Percentiles rank a stretch among this genome's conserved stretches.
These are phyloP conservation scores for Dimocarpus longan DNA, from an alignment of 345 rosid genomes.

Conservation along the genomic window DNA sequence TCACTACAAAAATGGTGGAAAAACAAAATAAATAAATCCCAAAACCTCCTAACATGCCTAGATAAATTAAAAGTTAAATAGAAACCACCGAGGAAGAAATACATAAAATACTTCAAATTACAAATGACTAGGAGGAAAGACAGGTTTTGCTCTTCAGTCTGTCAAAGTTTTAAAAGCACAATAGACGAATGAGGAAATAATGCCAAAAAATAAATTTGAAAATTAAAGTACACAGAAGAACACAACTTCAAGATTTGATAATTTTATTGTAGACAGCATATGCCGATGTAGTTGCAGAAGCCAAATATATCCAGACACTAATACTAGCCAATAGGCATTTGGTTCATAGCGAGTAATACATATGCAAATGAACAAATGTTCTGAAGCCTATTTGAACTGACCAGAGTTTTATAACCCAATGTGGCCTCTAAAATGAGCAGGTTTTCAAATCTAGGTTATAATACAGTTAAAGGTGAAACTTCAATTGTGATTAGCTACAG, in stretches of 20 bases:
- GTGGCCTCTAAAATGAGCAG: background rate
- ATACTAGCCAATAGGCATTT: background rate
- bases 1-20: slow-evolving; percentile 50
- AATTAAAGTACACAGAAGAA: background rate
- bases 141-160: background rate
- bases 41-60: slow-evolving; percentile 1
- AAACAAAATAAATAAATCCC: slow-evolving; percentile 12
- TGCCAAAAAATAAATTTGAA: background rate
- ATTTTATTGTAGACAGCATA: background rate
- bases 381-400: background rate
- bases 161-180: background rate
- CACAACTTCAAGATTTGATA: background rate
- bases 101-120: background rate
- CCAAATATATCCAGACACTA: background rate
- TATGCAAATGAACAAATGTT: background rate
- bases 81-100: background rate
- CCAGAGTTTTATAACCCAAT: background rate
- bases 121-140: background rate
- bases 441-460: too few relatives aligned
- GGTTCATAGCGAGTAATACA: background rate
- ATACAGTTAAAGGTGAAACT: slow-evolving; percentile 3
- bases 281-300: background rate
- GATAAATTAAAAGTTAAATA: slow-evolving; percentile 4
- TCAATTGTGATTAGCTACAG: background rate
- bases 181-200: background rate